Percentiles rank a stretch among this genome's conserved stretches.
Conservation (phyloP, 805 yeast genomes). For the Metschnikowia colocasiae region DNA sequence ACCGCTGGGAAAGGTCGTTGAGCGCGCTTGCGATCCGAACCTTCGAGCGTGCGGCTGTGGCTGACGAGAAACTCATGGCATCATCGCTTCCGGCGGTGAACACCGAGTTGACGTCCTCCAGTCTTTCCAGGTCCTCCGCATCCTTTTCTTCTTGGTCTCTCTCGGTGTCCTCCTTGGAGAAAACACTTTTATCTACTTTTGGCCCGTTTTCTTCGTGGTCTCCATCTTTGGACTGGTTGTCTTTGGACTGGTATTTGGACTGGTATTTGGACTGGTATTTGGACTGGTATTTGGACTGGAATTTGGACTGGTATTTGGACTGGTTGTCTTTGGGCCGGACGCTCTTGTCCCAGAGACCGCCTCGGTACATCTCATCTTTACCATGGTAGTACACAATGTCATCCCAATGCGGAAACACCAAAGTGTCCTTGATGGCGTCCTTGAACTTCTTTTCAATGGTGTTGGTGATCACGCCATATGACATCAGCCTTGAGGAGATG, state of each 20-base stretch:
- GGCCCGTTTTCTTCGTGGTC: too few species aligned
- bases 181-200: too few species aligned
- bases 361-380: conserved; percentile 68
- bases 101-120: not conserved
- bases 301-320: not conserved
- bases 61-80: not conserved
- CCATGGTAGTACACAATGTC: conserved; percentile 74
- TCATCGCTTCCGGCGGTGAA: conserved; percentile 1
- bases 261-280: not conserved
- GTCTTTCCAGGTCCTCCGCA: not conserved
- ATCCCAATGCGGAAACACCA: conserved; percentile 88
- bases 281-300: not conserved
- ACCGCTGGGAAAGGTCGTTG: conserved; percentile 16
- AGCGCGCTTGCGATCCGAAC: conserved; percentile 12
- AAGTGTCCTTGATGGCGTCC: conserved; percentile 72
- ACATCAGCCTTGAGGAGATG: conserved; percentile 79
- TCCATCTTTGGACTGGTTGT: not conserved
- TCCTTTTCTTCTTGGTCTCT: not conserved
- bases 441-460: conserved; percentile 73
- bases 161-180: not conserved
- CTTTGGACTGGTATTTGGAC: too few species aligned
- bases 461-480: conserved; percentile 74
- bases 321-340: not conserved
- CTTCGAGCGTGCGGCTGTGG: conserved; percentile 1
- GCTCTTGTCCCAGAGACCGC: conserved; percentile 82